Base-by-base conservation (phyloP, 1,139 yeast species). In the Pichia cactophila region DNA sequence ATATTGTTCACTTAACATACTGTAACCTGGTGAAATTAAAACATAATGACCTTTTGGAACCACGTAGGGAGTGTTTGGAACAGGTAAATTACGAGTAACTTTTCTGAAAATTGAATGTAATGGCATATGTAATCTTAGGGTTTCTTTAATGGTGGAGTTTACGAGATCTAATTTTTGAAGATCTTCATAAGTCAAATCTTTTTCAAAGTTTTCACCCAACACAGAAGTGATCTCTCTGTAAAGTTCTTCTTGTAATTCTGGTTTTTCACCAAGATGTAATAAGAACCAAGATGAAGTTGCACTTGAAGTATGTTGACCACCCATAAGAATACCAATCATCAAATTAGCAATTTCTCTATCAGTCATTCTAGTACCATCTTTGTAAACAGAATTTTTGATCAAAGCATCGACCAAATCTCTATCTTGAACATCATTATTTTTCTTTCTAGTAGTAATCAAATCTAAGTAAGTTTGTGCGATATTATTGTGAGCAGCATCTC, bases 291-390 rank as follows among this genome's bases (percentile, higher is more conserved):
- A 86, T 44, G 96, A 86, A 28, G 98, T 92, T 29, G 97, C 79
- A 44, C 97, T 95, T 59, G 96, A 86, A 33, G 99, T 94, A 69
- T 92, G 99, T 72, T 92, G 99, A 54, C 98, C 99, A 60, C 98
- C 99, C 99, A 92, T 92, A 56, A 94, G 77, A 50, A 94, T 83
- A 66, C 97, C 99, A 68, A 92, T 92, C 69, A 89, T 75, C 66
- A 94, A 75, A 69, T 90, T 86, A 41, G 97, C 95, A 64, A 92
- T 88, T 71, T 92, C 96, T 66, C 83, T 83, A 67, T 94, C 98
- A 39, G 96, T 83, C 97, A 92, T 89, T 62, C 78, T 77, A 43
- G 82, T 81, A 58, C 98, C 98, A 65, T 92, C 98, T 67, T 86
- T 89, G 72, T 92, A 92, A 53, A 88, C 81, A 43, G 92, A 84